A percentile compares a stretch with the other conserved stretches of the same genome.
These are phyloP conservation scores for Neopestalotiopsis clavispora DNA, from an alignment of 2,329 filamentous ascomycete species.

Conservation along the genomic window DNA sequence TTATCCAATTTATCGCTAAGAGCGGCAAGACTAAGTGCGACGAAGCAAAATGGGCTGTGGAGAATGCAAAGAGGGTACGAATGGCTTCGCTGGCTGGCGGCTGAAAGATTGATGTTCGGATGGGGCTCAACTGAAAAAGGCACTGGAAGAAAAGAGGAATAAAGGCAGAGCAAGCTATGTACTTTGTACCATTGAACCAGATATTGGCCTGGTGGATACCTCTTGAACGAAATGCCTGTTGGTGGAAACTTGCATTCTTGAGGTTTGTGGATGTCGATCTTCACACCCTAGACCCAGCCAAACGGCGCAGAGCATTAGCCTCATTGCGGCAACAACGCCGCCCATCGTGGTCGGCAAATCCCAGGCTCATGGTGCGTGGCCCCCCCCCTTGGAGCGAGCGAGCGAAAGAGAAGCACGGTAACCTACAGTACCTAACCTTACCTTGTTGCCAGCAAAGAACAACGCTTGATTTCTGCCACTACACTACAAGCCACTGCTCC, in stretches of 20 bases:
- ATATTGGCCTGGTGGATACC: neutral
- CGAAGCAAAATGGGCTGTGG: too few relatives aligned
- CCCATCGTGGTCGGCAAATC: constrained; percentile 9
- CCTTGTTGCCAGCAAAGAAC: neutral
- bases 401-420: too few relatives aligned
- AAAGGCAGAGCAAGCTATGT: neutral
- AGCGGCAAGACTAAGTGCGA: neutral
- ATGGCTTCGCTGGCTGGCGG: too few relatives aligned
- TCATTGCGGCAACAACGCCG: constrained; percentile 14
- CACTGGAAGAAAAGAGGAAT: neutral
- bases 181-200: neutral
- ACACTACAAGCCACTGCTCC: neutral
- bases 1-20: neutral
- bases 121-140: neutral
- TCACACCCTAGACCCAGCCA: constrained; percentile 16
- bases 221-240: too few relatives aligned
- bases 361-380: neutral
- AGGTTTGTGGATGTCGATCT: constrained; percentile 1
- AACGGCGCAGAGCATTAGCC: constrained; percentile 13
- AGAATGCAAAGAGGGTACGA: too few relatives aligned
- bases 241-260: neutral
- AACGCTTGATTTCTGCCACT: neutral
- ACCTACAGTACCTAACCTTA: too few relatives aligned
- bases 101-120: neutral
- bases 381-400: too few relatives aligned